phyloP scores from a whole-genome alignment of 345 rosid species.

The thale cress (Arabidopsis thaliana) region DNA sequence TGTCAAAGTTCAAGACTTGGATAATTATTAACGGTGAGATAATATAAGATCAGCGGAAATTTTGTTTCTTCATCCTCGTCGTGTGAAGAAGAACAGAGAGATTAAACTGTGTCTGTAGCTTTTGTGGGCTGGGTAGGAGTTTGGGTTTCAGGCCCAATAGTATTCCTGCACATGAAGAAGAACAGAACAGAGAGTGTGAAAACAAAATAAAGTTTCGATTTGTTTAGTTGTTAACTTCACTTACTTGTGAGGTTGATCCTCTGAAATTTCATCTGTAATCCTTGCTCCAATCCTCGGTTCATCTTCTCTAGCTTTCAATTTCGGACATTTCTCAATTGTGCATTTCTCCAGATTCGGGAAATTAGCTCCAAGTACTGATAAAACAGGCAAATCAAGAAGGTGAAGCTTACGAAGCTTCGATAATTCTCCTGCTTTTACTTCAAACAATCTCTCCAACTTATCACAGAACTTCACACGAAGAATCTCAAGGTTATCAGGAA shows the following conservation, averaged over 20 bases:
- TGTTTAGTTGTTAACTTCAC: not conserved
- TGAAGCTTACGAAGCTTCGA: constrained; percentile 42
- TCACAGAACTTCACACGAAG: constrained; percentile 42
- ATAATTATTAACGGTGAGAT: not conserved
- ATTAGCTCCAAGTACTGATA: constrained; percentile 30
- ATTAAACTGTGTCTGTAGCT: constrained; percentile 3
- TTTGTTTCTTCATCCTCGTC: not conserved
- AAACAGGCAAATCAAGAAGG: constrained; percentile 53
- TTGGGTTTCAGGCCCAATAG: not conserved
- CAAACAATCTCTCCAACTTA: constrained; percentile 42
- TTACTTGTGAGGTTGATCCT: constrained; percentile 28
- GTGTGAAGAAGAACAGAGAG: not conserved
- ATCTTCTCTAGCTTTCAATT: not conserved
- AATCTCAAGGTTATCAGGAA: constrained; percentile 36
- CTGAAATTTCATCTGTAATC: not conserved
- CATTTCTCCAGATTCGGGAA: not conserved
- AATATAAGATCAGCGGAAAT: not conserved
- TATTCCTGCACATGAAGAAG: not conserved
- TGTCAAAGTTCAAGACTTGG: constrained; percentile 21
- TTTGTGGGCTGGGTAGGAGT: not conserved
- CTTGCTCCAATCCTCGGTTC: constrained; percentile 15
- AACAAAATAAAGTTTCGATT: not conserved
- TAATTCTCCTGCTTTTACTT: not conserved
- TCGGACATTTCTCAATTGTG: constrained; percentile 31
- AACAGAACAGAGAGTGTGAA: not conserved